Conservation (phyloP, 1,284 basidiomycete species). For the Tilletia setariae region DNA sequence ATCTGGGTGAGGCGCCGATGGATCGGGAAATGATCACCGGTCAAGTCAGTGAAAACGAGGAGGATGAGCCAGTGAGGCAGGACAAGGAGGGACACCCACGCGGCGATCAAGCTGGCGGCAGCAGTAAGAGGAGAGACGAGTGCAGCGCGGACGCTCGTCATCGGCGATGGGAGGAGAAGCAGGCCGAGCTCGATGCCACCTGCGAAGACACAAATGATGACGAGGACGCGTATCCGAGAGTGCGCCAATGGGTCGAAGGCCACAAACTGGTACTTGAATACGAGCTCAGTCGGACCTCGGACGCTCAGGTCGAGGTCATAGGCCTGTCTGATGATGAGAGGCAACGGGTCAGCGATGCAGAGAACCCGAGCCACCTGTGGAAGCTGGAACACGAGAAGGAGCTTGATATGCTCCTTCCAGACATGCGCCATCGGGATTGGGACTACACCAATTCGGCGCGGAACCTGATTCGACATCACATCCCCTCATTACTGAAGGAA, state of each 20-base stretch:
- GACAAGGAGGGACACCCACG: background rate
- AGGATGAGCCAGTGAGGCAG: background rate
- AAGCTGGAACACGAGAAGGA: constrained; percentile 32
- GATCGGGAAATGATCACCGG: constrained; percentile 20
- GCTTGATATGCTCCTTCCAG: constrained; percentile 31
- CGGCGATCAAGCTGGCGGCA: background rate
- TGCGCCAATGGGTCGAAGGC: constrained; percentile 49
- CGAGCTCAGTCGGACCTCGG: constrained; percentile 34
- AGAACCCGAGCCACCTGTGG: constrained; percentile 25
- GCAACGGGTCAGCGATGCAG: background rate
- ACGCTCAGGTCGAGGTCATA: constrained; percentile 43
- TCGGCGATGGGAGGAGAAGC: constrained; percentile 9
- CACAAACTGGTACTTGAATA: constrained; percentile 47
- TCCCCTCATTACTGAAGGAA: constrained; percentile 5
- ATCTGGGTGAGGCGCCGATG: constrained; percentile 40
- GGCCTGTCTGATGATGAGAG: constrained; percentile 36
- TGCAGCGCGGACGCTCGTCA: background rate
- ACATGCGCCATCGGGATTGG: constrained; percentile 33
- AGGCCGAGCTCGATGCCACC: background rate
- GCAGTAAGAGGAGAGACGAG: background rate
- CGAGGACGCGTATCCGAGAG: constrained; percentile 33
- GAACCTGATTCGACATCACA: constrained; percentile 24
- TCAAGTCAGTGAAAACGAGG: background rate
- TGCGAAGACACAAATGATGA: constrained; percentile 21
- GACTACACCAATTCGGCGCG: constrained; percentile 28